Percentiles rank a stretch among this genome's conserved stretches.
phyloP scores from a whole-genome alignment of 164 flowering plant species.

The Stephania yunnanensis region DNA sequence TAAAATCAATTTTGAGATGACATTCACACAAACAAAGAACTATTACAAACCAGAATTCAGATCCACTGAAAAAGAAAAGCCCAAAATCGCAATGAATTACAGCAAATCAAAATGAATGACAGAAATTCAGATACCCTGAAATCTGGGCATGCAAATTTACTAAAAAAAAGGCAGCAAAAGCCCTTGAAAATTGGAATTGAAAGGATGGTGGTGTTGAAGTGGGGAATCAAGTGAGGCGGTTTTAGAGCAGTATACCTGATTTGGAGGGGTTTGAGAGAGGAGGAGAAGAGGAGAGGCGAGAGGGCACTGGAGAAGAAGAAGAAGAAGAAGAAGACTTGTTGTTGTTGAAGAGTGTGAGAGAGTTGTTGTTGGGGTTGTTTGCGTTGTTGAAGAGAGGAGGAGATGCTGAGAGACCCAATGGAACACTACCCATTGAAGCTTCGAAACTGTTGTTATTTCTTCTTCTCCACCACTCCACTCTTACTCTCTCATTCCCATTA shows the following conservation, averaged over 20 bases:
- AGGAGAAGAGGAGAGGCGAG: conserved; percentile 10
- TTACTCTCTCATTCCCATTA: too few species aligned
- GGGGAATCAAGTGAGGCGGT: neutral
- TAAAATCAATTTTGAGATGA: too few species aligned
- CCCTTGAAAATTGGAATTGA: neutral
- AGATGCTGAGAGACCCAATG: conserved; percentile 18
- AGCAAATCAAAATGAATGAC: too few species aligned
- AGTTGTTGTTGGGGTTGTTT: neutral
- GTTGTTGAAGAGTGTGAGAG: neutral
- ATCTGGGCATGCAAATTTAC: neutral
- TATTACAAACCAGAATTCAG: too few species aligned
- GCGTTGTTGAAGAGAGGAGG: neutral
- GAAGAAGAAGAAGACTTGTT: conserved; percentile 6
- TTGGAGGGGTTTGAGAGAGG: conserved; percentile 4
- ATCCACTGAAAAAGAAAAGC: too few species aligned
- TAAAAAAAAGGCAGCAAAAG: neutral
- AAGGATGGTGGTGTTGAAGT: neutral
- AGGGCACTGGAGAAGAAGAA: neutral
- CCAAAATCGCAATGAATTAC: too few species aligned
- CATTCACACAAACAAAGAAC: too few species aligned
- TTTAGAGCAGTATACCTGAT: conserved; percentile 10
- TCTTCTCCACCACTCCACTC: neutral
- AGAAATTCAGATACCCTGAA: too few species aligned
- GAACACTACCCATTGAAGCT: conserved; percentile 13
- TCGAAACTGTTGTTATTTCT: neutral